Conservation (phyloP, 345 rosid species). For the Boechera retrofracta region DNA sequence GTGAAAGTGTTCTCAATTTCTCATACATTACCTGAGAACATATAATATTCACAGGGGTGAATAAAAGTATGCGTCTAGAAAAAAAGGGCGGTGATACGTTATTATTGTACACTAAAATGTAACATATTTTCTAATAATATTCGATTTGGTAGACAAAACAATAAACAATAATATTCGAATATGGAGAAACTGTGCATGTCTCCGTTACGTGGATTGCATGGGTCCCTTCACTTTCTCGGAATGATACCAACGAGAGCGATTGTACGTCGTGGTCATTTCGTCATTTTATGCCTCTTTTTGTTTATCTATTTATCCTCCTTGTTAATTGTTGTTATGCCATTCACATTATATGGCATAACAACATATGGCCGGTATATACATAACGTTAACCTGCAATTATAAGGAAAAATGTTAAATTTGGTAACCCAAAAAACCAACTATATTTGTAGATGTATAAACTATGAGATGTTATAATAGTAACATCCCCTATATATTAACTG, state of each 20-base stretch:
- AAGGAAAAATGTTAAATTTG: too few relatives aligned
- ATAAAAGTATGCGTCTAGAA: constrained; percentile 9
- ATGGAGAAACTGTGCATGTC: constrained; percentile 46
- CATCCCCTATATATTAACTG: too few relatives aligned
- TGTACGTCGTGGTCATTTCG: constrained; percentile 44
- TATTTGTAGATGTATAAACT: too few relatives aligned
- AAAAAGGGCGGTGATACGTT: constrained; percentile 29
- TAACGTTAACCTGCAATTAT: too few relatives aligned
- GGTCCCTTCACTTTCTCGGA: constrained; percentile 51
- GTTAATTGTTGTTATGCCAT: constrained; percentile 12
- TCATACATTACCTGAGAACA: constrained; percentile 2
- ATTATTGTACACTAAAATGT: too few relatives aligned
- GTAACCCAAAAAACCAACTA: too few relatives aligned
- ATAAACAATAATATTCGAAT: constrained; percentile 42
- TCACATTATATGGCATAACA: constrained; percentile 3
- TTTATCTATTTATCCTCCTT: not conserved
- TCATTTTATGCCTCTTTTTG: constrained; percentile 9
- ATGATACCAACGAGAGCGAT: constrained; percentile 38
- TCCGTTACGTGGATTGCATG: constrained; percentile 65
- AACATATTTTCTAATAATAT: not conserved
- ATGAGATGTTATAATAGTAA: too few relatives aligned
- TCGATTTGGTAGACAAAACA: not conserved
- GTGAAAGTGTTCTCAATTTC: not conserved
- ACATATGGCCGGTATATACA: too few relatives aligned
- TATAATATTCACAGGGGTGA: not conserved